Conservation (phyloP, 441 rosid genomes). For the Jatropha podagrica region DNA sequence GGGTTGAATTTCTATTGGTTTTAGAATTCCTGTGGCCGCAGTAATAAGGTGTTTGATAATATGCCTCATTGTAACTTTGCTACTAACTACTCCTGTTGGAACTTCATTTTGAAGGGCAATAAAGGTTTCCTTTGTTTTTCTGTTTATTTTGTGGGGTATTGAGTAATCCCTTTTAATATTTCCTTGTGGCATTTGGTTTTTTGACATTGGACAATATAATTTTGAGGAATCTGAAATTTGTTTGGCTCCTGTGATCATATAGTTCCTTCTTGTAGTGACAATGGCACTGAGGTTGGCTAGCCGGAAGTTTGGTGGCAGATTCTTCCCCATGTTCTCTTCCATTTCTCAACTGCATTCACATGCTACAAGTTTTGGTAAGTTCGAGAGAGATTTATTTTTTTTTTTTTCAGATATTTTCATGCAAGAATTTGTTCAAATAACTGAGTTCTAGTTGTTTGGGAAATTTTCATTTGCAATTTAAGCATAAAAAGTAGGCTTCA, state of each 20-base stretch:
- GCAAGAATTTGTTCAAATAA: neutral
- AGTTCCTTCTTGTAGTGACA: constrained; percentile 10
- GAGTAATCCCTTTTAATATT: neutral
- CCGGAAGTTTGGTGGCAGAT: constrained; percentile 46
- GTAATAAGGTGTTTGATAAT: neutral
- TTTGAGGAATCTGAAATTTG: neutral
- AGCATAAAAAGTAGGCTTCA: too few relatives aligned
- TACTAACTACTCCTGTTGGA: neutral
- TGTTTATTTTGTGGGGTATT: neutral
- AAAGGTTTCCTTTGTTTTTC: neutral
- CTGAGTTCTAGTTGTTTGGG: neutral
- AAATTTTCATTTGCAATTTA: neutral
- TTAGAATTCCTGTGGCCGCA: neutral
- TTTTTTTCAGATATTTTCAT: neutral
- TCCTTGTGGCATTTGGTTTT: neutral
- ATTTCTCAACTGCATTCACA: constrained; percentile 71
- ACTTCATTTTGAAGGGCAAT: neutral
- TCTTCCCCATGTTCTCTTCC: constrained; percentile 42
- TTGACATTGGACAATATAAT: neutral
- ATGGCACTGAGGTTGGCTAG: constrained; percentile 59
- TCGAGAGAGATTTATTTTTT: neutral
- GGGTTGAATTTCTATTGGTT: neutral
- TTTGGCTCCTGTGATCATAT: neutral
- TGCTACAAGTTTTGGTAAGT: constrained; percentile 90
- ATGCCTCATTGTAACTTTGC: neutral